Conservation (phyloP, 768 basidiomycete species). For the Rhizopogon vinicolor region DNA sequence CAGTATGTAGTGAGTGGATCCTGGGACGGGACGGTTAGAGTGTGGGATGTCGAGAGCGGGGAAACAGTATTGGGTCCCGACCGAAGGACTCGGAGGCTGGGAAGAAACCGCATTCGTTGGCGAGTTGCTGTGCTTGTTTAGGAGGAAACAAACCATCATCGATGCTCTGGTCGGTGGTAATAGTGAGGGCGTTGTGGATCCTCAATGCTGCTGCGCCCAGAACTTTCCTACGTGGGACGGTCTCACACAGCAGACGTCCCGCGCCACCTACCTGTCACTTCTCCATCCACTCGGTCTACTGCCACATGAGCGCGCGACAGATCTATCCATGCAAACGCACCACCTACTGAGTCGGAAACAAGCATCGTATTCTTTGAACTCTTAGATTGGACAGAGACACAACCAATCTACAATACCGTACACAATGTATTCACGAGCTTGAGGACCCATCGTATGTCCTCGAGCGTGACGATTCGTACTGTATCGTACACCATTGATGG, state of each 20-base stretch:
- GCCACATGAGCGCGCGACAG: constrained; percentile 29
- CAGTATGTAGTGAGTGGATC: too few relatives aligned
- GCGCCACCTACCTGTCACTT: constrained; percentile 26
- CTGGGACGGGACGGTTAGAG: too few relatives aligned
- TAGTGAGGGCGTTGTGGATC: constrained; percentile 9
- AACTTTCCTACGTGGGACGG: constrained; percentile 7
- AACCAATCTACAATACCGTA: not conserved
- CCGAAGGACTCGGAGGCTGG: constrained; percentile 48
- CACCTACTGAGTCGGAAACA: constrained; percentile 14
- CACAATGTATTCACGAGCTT: constrained; percentile 53
- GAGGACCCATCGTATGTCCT: constrained; percentile 29
- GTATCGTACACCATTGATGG: constrained; percentile 2
- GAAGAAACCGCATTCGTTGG: constrained; percentile 68
- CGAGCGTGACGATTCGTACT: constrained; percentile 5
- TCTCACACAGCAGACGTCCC: constrained; percentile 25
- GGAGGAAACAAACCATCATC: constrained; percentile 36
- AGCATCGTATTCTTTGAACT: not conserved
- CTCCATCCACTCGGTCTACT: constrained; percentile 31
- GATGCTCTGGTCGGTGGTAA: constrained; percentile 12
- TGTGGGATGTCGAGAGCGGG: too few relatives aligned
- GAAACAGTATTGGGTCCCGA: too few relatives aligned
- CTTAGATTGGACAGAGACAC: not conserved
- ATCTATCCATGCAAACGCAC: constrained; percentile 24
- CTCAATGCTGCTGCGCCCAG: constrained; percentile 21
- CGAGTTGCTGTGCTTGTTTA: constrained; percentile 68